Conservation (phyloP, 305 asterid species). For the Solanum hybrid region DNA sequence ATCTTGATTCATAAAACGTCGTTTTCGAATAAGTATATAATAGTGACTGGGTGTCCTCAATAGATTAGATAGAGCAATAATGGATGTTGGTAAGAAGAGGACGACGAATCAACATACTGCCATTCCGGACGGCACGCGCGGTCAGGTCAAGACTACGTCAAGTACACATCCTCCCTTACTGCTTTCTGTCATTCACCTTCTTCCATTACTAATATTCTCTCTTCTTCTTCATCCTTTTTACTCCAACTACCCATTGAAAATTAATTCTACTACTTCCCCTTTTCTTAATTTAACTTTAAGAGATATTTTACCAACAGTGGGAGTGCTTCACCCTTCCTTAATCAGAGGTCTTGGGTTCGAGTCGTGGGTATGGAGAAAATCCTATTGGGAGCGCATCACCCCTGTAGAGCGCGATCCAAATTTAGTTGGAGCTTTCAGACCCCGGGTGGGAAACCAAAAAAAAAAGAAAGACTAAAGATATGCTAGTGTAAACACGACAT, state of each 20-base stretch:
- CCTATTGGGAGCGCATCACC: no score
- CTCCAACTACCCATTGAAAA: background rate
- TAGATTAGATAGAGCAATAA: background rate
- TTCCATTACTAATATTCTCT: background rate
- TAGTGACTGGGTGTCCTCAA: background rate
- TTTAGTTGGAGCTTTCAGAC: no score
- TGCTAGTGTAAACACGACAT: background rate
- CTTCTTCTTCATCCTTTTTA: background rate
- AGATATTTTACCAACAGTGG: no score
- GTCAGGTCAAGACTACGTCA: conserved; percentile 44
- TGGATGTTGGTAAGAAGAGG: background rate
- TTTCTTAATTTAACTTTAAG: background rate
- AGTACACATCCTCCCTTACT: conserved; percentile 12
- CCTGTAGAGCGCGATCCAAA: no score
- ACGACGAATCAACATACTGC: background rate
- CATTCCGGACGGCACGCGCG: conserved; percentile 89
- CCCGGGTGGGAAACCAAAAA: no score
- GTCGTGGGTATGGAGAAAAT: no score
- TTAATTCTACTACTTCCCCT: background rate
- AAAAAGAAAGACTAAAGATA: background rate
- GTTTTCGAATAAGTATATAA: background rate
- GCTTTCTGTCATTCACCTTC: background rate
- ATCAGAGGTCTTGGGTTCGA: no score
- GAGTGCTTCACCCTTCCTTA: no score
- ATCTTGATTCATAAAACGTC: background rate